phyloP scores from a whole-genome alignment of 202 grass and related monocot species.

The Brachypodium distachyon region DNA sequence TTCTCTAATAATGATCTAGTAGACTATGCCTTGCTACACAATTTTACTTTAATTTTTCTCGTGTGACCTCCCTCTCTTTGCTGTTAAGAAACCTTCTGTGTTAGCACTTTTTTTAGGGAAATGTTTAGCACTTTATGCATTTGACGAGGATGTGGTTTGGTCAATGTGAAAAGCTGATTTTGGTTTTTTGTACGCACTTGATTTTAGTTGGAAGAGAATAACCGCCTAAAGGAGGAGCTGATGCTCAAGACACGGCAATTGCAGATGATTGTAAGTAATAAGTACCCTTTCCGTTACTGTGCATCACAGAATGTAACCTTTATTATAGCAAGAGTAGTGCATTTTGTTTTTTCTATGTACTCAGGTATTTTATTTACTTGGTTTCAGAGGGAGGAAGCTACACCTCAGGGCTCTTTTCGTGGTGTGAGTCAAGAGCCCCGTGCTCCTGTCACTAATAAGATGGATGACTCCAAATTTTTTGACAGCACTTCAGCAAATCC shows the following conservation, averaged over 20 bases:
- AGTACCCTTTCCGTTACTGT: not conserved
- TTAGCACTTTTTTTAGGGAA: not conserved
- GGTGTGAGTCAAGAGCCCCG: constrained; percentile 10
- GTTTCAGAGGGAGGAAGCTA: constrained; percentile 30
- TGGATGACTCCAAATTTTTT: constrained; percentile 6
- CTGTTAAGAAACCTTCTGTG: not conserved
- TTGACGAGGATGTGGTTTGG: not conserved
- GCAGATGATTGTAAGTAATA: constrained; percentile 48
- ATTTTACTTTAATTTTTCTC: not conserved
- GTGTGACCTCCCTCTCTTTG: not conserved
- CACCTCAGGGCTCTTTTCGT: constrained; percentile 11
- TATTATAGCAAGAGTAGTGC: not conserved
- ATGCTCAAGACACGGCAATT: constrained; percentile 49
- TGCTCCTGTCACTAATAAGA: constrained; percentile 1
- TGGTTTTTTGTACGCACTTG: not conserved
- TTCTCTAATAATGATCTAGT: not conserved
- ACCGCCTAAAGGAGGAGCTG: constrained; percentile 70
- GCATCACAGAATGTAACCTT: not conserved
- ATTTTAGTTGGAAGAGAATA: constrained; percentile 66
- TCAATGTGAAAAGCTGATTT: not conserved
- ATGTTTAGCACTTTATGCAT: too few relatives aligned
- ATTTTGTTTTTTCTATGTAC: not conserved
- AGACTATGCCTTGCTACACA: too few relatives aligned
- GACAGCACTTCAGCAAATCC: constrained; percentile 5
- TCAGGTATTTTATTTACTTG: not conserved